Evolutionary conservation across 1,284 basidiomycete genomes (phyloP), one percentile per base, ranked within the genome.

Genomic region (Afroboletus lepidellus): DNA sequence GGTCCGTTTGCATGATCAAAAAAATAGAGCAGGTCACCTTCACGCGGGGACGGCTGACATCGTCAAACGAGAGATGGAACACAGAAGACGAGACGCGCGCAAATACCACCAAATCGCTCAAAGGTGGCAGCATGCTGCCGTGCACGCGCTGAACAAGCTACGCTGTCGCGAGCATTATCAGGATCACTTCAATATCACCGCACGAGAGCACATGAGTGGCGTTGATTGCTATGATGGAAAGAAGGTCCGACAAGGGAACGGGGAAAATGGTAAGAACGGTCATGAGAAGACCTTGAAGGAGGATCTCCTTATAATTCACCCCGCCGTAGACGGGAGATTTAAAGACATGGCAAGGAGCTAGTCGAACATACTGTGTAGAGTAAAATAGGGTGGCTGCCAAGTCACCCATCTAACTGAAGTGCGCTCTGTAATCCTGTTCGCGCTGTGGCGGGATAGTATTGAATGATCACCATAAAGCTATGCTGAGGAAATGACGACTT

Each of bases 201-300:
- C 74, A 48, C 75, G 79, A 42, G 89, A 93, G 65, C 85, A 93
- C 63, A 92, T 94, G 90, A 83, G 80, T 55, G 65, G 63, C 5
- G 83, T 93, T 0, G 91, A 94, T 66, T 77, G 78, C 45, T 87
- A 83, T 60, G 81, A 92, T 59, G 87, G 90, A 46, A 68, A 70
- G 38, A 72, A 66, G 45, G 68, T 72, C 21, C 72, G 77, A 30
- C 68, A 60, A 46, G 75, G 75, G 25, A 55, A 65, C 29, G 57
- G 61, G 46, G 58, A 55, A 30, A 58, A 61, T 29, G 55, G 59
- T 7, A 55, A 63, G 33, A 57, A 64, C 45, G 63, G 65, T 16
- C 59, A 59, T 48, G 62, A 72, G 36, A 57, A 63, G 21, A 68
- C 62, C 25, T 48, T 69, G 21, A 74, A 75, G 23, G 74, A 78